Conservation (phyloP, 495 filamentous ascomycete genomes). For the Neurospora sp. region DNA sequence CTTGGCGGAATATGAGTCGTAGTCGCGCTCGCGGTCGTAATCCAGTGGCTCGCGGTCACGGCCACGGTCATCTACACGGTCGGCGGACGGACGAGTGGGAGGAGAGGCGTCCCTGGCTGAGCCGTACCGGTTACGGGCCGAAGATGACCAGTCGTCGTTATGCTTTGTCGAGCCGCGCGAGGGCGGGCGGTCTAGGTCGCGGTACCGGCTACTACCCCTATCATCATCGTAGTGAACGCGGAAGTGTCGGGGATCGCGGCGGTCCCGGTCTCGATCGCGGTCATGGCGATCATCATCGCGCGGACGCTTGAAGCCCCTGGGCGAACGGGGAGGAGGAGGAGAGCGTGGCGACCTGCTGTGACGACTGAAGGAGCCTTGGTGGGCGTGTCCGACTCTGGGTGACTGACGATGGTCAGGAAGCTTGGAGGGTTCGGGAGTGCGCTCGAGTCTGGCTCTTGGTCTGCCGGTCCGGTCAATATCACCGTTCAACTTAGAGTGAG, state of each 20-base stretch:
- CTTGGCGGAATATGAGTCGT: constrained; percentile 44
- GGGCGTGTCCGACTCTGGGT: constrained; percentile 10
- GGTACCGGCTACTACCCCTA: constrained; percentile 42
- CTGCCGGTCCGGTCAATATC: constrained; percentile 57
- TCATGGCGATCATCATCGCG: constrained; percentile 51
- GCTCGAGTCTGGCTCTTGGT: constrained; percentile 63
- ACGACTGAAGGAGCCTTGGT: not conserved
- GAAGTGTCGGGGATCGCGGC: constrained; percentile 47
- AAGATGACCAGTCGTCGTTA: constrained; percentile 32
- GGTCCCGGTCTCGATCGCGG: constrained; percentile 31
- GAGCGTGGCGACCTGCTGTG: not conserved
- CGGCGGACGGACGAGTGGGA: constrained; percentile 1
- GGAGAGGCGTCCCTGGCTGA: constrained; percentile 27
- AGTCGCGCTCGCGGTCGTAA: constrained; percentile 20
- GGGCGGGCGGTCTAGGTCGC: constrained; percentile 56
- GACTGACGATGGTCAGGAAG: constrained; percentile 46
- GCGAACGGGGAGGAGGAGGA: constrained; percentile 10
- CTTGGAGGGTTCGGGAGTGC: constrained; percentile 67
- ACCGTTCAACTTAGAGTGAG: constrained; percentile 42
- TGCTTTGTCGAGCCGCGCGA: constrained; percentile 35
- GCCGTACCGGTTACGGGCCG: constrained; percentile 39
- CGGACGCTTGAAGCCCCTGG: constrained; percentile 58
- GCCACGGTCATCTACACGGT: constrained; percentile 11
- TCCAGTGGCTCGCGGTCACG: constrained; percentile 6
- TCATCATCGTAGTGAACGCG: constrained; percentile 51